Evolutionary conservation across 345 rosid genomes (phyloP), one percentile per base, ranked within the genome.

Genomic region (Eucalyptus brandiana): DNA sequence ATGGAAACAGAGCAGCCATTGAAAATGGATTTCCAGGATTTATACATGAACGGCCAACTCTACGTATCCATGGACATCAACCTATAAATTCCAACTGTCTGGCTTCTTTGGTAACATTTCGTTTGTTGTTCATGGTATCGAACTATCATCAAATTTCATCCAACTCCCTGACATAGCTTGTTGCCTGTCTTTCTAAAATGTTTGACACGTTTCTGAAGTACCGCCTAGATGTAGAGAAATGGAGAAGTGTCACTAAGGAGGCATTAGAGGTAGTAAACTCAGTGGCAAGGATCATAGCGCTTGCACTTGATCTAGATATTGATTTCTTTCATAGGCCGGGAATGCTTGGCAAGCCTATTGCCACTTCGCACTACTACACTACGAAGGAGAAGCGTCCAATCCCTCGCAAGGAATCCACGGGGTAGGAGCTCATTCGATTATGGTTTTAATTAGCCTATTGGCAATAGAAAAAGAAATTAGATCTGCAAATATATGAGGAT

Each of bases 41-140:
- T 58, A 91, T 96, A 89, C 95, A 96, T 11, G 97, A 95, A 89
- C 91, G 97, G 87, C 96, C 97, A 87, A 89, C 96, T 48, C 53
- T 97, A 99, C 96, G 97, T 49, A 93, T 96, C 90, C 99, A 96
- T 93, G 96, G 95, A 87, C 95, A 93, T 87, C 96, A 96, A 53
- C 95, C 98, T 2, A 56, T 56, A 56, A 96, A 95, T 92, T 93
- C 97, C 42, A 97, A 96, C 91, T 96, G 98, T 48, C 93, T 97
- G 83, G 96, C 93, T 88, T 98, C 97, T 93, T 96, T 97, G n/a
- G 96, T 97, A 87, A 96, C 99, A 23, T 23, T 56, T 56, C 12
- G 12, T 56, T 23, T 56, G 62, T 10, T 23, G 62, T 56, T 56
- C 62, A 23, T 23, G 30, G 62, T 56, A 56, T 56, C 30, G 28